Base-by-base conservation (phyloP, 2,329 filamentous ascomycete genomes). In the Westerdykella aurantiaca region DNA sequence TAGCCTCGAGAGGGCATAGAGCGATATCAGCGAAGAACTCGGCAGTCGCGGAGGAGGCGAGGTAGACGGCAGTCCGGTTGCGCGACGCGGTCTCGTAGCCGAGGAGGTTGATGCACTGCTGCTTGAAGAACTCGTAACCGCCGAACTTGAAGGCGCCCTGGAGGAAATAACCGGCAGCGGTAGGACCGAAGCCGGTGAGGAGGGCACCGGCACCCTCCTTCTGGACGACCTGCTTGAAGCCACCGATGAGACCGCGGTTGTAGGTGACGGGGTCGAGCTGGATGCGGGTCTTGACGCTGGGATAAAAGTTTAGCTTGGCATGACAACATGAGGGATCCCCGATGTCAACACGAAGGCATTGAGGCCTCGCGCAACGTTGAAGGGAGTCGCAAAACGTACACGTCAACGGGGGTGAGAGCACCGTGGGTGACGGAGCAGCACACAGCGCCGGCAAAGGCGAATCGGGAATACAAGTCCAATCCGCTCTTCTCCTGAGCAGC, bases 391-490 rank as follows among this genome's bases (percentile, higher is more conserved):
- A 34, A 45, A 49, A 87, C 91, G 74, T 93, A 97, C 91, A 98
- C 93, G 86, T 98, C 93, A 73, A 98, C 89, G 68, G 93, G 93
- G 60, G 93, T 98, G 64, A 97, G 83, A 67, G 80, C 86, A 73
- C 91, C 93, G 82, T 98, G 93, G 69, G 93, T 98, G 76, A 97
- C 77, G 63, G 90, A 93, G 76, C 93, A 98, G 84, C 93, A 96
- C 79, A 97, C 77, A 63, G 93, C 93, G 76, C 93, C 93, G 64
- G 93, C 90, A 65, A 98, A 86, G 75, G 93, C 91, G 78, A 96
- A 96, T 74, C 88, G 83, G 64, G 88, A 87, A 84, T 97, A 97
- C 63, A 98, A 87, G 48, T 71, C 76, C 57, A 89, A 38, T 51
- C 83, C 81, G 57, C 69, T 75, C 55, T 81, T 76, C 69, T 80